Conservation (phyloP, 345 rosid species). For the Gossypium herbaceum region DNA sequence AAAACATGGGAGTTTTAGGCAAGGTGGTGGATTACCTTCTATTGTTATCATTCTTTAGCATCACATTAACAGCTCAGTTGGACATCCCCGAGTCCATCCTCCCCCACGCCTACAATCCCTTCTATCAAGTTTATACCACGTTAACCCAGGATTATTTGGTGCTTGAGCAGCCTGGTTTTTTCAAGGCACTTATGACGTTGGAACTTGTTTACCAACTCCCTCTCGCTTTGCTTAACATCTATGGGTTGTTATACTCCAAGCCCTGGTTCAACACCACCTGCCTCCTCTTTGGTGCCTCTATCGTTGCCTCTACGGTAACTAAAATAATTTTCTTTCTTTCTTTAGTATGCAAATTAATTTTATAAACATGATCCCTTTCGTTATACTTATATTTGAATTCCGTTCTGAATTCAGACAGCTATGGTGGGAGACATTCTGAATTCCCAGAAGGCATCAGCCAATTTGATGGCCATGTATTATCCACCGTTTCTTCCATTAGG, state of each 20-base stretch:
- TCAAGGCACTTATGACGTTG: conserved; percentile 54
- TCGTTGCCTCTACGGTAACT: conserved; percentile 60
- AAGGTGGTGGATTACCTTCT: conserved; percentile 53
- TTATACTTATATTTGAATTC: neutral
- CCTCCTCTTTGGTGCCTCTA: conserved; percentile 60
- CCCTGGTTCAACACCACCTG: conserved; percentile 75
- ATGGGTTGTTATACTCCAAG: conserved; percentile 45
- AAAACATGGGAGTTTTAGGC: conserved; percentile 39
- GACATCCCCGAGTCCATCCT: conserved; percentile 46
- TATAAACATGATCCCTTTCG: neutral
- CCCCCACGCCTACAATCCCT: conserved; percentile 45
- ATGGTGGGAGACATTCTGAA: conserved; percentile 54
- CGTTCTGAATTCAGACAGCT: conserved; percentile 40
- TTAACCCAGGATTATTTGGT: conserved; percentile 53
- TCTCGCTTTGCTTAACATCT: conserved; percentile 52
- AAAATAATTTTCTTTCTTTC: neutral
- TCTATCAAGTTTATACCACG: conserved; percentile 34
- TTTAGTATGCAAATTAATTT: neutral
- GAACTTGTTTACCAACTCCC: conserved; percentile 75
- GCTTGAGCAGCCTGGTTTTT: conserved; percentile 61
- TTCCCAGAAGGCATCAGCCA: conserved; percentile 45
- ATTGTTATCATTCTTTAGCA: conserved; percentile 46
- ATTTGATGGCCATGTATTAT: conserved; percentile 49
- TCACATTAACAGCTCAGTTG: conserved; percentile 48
- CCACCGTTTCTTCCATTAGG: conserved; percentile 53